These are phyloP conservation scores for Euryodendron excelsum DNA, from an alignment of 148 eudicot species.

Conservation along the genomic window DNA sequence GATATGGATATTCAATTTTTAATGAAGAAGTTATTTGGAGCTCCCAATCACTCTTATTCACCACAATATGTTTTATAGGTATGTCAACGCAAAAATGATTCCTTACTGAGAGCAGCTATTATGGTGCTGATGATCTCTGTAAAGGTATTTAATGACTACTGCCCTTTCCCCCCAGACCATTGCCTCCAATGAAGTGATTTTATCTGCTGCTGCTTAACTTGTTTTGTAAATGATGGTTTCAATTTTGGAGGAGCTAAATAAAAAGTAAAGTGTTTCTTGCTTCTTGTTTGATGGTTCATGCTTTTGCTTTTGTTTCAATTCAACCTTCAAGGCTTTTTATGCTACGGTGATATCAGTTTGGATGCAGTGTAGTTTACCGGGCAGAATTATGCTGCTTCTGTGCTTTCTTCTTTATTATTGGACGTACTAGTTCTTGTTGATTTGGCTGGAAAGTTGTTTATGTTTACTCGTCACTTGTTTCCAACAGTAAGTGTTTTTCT, in stretches of 20 bases:
- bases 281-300: not conserved
- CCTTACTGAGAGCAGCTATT: constrained; percentile 38
- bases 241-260: too few species aligned
- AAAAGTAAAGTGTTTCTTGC: too few species aligned
- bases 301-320: not conserved
- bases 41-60: constrained; percentile 8
- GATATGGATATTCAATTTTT: not conserved
- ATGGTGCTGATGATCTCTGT: constrained; percentile 64
- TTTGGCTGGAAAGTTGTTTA: too few species aligned
- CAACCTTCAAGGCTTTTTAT: too few species aligned
- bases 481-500: not conserved
- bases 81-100: constrained; percentile 31
- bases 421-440: not conserved
- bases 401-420: not conserved
- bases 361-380: not conserved
- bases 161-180: not conserved
- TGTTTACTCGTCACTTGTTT: not conserved
- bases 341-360: not conserved
- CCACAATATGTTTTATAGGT: constrained; percentile 29
- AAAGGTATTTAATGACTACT: constrained; percentile 34
- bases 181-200: not conserved
- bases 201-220: too few species aligned
- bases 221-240: not conserved
- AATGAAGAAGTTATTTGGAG: not conserved
- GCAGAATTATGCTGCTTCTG: not conserved